Conservation (phyloP, 1,284 basidiomycete genomes). For the Golubevia sp. region DNA sequence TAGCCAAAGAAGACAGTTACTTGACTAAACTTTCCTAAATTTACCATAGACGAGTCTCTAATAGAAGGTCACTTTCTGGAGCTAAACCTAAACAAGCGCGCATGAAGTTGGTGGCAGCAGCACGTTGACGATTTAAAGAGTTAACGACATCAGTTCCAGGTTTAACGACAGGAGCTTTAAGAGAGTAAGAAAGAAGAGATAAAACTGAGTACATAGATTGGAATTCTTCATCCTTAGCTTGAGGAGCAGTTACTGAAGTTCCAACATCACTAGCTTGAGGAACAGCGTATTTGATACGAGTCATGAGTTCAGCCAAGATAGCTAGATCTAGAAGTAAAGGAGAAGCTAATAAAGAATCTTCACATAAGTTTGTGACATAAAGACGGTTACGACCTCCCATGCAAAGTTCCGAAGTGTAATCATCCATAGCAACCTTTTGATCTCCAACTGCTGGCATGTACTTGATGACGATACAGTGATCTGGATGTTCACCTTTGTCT, state of each 20-base stretch:
- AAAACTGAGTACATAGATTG: constrained; percentile 58
- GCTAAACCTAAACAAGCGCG: constrained; percentile 64
- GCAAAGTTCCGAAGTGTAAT: constrained; percentile 88
- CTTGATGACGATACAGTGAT: constrained; percentile 83
- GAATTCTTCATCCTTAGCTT: constrained; percentile 23
- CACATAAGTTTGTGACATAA: constrained; percentile 33
- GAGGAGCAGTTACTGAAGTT: constrained; percentile 29
- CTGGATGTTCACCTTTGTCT: constrained; percentile 87
- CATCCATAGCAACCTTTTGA: constrained; percentile 96
- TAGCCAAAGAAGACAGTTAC: no score
- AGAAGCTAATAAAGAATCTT: constrained; percentile 93
- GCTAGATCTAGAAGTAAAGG: constrained; percentile 92
- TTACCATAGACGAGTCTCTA: constrained; percentile 53
- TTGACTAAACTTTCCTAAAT: not conserved
- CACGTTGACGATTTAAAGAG: constrained; percentile 89
- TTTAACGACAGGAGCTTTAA: constrained; percentile 97
- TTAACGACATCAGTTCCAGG: constrained; percentile 93
- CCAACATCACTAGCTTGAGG: constrained; percentile 27
- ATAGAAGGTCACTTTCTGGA: constrained; percentile 53
- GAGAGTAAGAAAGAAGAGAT: constrained; percentile 61
- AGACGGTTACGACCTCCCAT: constrained; percentile 67
- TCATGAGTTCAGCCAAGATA: constrained; percentile 91
- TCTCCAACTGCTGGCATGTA: constrained; percentile 87
- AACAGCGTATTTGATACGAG: constrained; percentile 82
- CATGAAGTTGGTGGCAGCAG: constrained; percentile 88